A percentile compares a stretch with the other conserved stretches of the same genome.
These are phyloP conservation scores for Cytospora mali DNA, from an alignment of 2,329 filamentous ascomycete genomes.

Conservation along the genomic window DNA sequence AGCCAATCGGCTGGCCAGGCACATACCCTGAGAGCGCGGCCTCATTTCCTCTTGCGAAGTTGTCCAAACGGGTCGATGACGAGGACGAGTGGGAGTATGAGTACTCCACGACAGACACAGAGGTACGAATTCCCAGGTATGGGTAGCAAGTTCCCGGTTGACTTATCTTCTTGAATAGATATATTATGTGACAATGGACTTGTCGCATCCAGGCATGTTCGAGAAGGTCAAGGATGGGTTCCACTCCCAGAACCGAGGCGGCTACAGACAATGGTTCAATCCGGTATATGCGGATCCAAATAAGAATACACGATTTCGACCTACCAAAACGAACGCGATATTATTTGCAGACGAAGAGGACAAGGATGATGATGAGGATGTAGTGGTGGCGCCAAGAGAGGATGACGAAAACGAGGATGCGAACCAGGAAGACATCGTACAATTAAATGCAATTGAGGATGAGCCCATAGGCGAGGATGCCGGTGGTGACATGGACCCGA, in stretches of 20 bases:
- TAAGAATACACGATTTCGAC: constrained; percentile 27
- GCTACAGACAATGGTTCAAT: constrained; percentile 47
- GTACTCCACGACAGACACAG: constrained; percentile 65
- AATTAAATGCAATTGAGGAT: constrained; percentile 8
- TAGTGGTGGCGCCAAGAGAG: constrained; percentile 15
- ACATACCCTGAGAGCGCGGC: constrained; percentile 16
- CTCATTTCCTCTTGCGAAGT: constrained; percentile 20
- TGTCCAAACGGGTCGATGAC: constrained; percentile 39
- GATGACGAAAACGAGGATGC: constrained; percentile 28
- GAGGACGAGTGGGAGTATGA: constrained; percentile 69
- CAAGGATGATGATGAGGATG: constrained; percentile 28
- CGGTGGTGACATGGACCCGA: constrained; percentile 21
- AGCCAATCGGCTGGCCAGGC: constrained; percentile 26
- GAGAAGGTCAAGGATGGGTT: constrained; percentile 44
- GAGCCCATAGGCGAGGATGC: constrained; percentile 17
- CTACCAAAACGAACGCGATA: constrained; percentile 26
- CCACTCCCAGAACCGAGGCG: constrained; percentile 44
- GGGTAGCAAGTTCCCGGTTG: not conserved
- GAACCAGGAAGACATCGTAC: constrained; percentile 26
- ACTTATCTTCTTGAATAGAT: constrained; percentile 48
- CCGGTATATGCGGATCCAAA: constrained; percentile 32
- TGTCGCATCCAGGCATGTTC: constrained; percentile 63
- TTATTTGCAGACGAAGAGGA: constrained; percentile 29
- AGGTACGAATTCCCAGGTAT: constrained; percentile 43
- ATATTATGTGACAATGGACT: constrained; percentile 65